Percentiles rank a stretch among this genome's conserved stretches.
These are phyloP conservation scores for Rhododendron ferrugineum DNA, from an alignment of 148 eudicot genomes.

Conservation along the genomic window DNA sequence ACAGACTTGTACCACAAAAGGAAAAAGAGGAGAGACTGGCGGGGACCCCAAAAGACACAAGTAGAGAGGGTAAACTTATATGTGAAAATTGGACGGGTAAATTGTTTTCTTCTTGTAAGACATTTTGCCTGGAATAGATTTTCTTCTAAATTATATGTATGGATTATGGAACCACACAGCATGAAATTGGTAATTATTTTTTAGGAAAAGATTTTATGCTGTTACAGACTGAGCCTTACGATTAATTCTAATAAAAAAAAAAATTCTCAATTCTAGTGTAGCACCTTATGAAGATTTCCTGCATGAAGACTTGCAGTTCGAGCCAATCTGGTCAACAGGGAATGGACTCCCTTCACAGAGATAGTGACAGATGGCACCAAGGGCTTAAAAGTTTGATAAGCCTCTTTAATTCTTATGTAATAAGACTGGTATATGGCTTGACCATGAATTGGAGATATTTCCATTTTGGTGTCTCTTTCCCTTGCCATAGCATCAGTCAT, in stretches of 20 bases:
- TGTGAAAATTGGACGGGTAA: background rate
- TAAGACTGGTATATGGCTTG: conserved; percentile 96
- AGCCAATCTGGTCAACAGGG: conserved; percentile 72
- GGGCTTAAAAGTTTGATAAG: conserved; percentile 58
- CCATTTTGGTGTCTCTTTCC: conserved; percentile 68
- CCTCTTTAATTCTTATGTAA: conserved; percentile 59
- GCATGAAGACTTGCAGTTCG: conserved; percentile 91
- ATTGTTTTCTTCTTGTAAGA: background rate
- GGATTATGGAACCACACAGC: background rate
- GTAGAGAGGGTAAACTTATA: background rate
- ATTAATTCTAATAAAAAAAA: background rate
- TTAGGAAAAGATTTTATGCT: background rate
- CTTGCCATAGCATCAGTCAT: conserved; percentile 89
- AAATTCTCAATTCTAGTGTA: background rate
- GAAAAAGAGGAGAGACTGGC: background rate
- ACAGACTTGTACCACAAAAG: background rate
- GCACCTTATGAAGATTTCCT: conserved; percentile 92
- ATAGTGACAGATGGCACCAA: conserved; percentile 61
- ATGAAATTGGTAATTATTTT: background rate
- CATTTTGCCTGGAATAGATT: background rate
- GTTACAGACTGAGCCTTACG: background rate
- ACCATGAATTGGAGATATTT: conserved; percentile 90
- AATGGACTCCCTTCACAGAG: conserved; percentile 77
- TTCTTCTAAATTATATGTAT: background rate
- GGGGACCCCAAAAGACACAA: background rate